Evolutionary conservation across 1,139 yeast genomes (phyloP).

Genomic region (Protomyces arabidopsidicola): DNA sequence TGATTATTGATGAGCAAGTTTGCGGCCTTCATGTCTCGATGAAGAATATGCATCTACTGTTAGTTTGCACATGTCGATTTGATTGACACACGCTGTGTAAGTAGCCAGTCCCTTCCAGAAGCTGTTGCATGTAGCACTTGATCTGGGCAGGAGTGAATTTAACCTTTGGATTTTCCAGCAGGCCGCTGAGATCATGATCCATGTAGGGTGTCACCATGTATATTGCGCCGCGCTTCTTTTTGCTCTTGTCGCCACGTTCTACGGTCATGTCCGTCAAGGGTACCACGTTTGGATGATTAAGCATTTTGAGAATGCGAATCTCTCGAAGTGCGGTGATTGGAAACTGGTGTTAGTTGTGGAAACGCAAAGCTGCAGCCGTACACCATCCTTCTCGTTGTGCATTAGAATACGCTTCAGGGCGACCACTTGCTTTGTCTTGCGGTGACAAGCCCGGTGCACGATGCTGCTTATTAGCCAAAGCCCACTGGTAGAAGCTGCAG

Average conservation of each 20-base stretch:
- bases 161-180: conserved; percentile 80
- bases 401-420: conserved; percentile 81
- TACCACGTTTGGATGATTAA: conserved; percentile 66
- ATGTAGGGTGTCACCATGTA: conserved; percentile 91
- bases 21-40: conserved; percentile 92
- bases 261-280: conserved; percentile 79
- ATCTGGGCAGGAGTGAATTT: conserved; percentile 59
- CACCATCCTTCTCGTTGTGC: conserved; percentile 78
- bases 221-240: conserved; percentile 45
- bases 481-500: not conserved
- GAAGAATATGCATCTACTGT: conserved; percentile 52
- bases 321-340: conserved; percentile 96
- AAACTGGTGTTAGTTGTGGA: conserved; percentile 41
- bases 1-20: conserved; percentile 71
- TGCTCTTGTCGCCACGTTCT: conserved; percentile 45
- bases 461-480: conserved; percentile 38
- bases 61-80: conserved; percentile 33
- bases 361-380: conserved; percentile 15
- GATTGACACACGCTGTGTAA: conserved; percentile 51
- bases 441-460: conserved; percentile 66
- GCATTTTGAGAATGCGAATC: conserved; percentile 70
- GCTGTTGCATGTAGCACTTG: conserved; percentile 76
- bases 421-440: conserved; percentile 53
- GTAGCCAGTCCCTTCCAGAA: conserved; percentile 73
- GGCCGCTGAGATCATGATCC: conserved; percentile 88